These are phyloP conservation scores for Ogataea pilisensis DNA, from an alignment of 805 yeast genomes.

Conservation along the genomic window DNA sequence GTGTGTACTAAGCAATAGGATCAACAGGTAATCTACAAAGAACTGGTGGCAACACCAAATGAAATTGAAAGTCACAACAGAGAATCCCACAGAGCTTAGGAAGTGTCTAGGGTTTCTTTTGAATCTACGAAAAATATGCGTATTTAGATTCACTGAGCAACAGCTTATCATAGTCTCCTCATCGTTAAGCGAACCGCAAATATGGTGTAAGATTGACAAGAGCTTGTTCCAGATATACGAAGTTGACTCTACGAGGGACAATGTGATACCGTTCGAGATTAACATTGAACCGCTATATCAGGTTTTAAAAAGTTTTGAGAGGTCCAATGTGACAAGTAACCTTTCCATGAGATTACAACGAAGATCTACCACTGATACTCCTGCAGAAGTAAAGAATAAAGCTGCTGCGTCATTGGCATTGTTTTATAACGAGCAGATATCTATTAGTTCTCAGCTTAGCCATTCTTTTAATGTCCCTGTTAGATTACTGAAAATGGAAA, in stretches of 20 bases:
- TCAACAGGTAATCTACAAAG: too few species aligned
- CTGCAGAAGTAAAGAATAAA: slow-evolving; percentile 18
- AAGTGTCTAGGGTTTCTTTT: slow-evolving; percentile 26
- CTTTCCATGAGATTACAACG: slow-evolving; percentile 49
- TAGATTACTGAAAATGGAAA: slow-evolving; percentile 50
- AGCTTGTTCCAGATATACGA: slow-evolving; percentile 47
- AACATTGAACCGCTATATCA: slow-evolving; percentile 58
- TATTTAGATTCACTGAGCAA: slow-evolving; percentile 50
- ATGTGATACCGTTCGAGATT: slow-evolving; percentile 55
- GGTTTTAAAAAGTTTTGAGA: slow-evolving; percentile 53
- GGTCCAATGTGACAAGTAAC: slow-evolving; percentile 43
- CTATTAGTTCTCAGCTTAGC: slow-evolving; percentile 42
- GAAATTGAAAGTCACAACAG: slow-evolving; percentile 26
- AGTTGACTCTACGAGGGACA: slow-evolving; percentile 48
- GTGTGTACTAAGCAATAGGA: too few species aligned
- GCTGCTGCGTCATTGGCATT: slow-evolving; percentile 49
- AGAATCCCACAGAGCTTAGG: slow-evolving; percentile 21
- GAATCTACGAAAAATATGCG: slow-evolving; percentile 49
- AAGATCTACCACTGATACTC: slow-evolving; percentile 22
- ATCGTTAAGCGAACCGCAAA: slow-evolving; percentile 55
- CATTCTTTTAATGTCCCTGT: slow-evolving; percentile 74
- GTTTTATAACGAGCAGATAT: slow-evolving; percentile 45
- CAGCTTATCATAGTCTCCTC: slow-evolving; percentile 49
- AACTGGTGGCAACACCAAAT: too few species aligned
- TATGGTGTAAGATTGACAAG: slow-evolving; percentile 56